Evolutionary conservation across 768 basidiomycete genomes (phyloP).

Genomic region (Daedalea quercina): DNA sequence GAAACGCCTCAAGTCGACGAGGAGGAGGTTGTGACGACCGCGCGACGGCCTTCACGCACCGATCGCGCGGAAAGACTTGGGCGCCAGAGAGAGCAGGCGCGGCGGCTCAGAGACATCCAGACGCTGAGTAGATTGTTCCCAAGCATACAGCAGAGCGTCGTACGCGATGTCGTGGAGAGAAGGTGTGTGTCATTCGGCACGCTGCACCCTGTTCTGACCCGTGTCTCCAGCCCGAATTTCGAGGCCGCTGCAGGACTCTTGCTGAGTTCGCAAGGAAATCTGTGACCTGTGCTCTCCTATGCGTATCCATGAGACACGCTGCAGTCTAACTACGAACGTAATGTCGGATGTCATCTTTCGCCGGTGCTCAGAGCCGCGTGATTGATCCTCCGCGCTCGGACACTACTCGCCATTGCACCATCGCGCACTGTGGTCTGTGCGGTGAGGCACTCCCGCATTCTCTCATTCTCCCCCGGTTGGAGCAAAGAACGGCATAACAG

Average conservation of each 20-base stretch:
- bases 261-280: slow-evolving; percentile 38
- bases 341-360: no score
- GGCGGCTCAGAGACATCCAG: slow-evolving; percentile 68
- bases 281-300: not conserved
- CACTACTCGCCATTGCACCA: no score
- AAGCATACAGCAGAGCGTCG: slow-evolving; percentile 60
- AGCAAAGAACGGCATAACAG: no score
- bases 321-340: no score
- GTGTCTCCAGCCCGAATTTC: slow-evolving; percentile 52
- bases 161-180: slow-evolving; percentile 73
- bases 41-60: slow-evolving; percentile 38
- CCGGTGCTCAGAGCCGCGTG: no score
- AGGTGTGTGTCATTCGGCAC: slow-evolving; percentile 43
- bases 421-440: no score
- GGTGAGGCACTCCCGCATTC: no score
- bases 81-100: slow-evolving; percentile 22
- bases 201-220: not conserved
- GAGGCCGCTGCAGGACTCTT: slow-evolving; percentile 81
- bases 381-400: no score
- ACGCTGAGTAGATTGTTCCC: slow-evolving; percentile 83
- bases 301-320: not conserved
- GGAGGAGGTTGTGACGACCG: slow-evolving; percentile 62
- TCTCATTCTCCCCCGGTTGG: no score
- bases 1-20: slow-evolving; percentile 24
- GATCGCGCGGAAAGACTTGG: not conserved